Evolutionary conservation across 192 early-diverging fungal species (phyloP).

Genomic region (Funneliformis mosseae): DNA sequence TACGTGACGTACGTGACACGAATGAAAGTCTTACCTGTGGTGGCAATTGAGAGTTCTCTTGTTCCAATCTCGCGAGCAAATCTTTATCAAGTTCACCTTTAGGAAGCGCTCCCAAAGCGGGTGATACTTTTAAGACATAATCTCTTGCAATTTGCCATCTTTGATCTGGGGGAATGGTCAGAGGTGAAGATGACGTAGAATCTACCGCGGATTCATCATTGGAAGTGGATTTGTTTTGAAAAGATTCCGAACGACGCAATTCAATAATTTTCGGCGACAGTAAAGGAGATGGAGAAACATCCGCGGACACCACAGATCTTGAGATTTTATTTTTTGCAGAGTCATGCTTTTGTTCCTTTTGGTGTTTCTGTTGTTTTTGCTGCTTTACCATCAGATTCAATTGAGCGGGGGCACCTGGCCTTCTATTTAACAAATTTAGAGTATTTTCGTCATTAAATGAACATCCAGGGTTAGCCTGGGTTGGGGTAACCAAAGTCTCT

Average conservation of each 20-base stretch:
- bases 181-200: background rate
- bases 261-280: slow-evolving; percentile 29
- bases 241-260: slow-evolving; percentile 28
- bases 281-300: background rate
- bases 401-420: too few relatives aligned
- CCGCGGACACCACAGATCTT: background rate
- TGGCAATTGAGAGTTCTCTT: slow-evolving; percentile 57
- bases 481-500: background rate
- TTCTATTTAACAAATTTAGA: background rate
- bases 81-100: slow-evolving; percentile 34
- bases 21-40: slow-evolving; percentile 45
- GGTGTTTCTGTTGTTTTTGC: too few relatives aligned
- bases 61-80: slow-evolving; percentile 53
- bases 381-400: too few relatives aligned
- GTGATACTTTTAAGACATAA: background rate
- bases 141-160: background rate
- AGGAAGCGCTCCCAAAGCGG: background rate
- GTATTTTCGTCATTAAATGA: background rate
- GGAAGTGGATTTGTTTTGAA: background rate
- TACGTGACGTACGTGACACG: background rate
- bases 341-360: too few relatives aligned
- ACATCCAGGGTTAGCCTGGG: background rate
- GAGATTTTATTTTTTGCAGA: background rate
- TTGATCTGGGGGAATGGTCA: background rate
- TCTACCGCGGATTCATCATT: background rate